These are phyloP conservation scores for Exophiala calicioides DNA, from an alignment of 2,329 filamentous ascomycete genomes.

Conservation along the genomic window DNA sequence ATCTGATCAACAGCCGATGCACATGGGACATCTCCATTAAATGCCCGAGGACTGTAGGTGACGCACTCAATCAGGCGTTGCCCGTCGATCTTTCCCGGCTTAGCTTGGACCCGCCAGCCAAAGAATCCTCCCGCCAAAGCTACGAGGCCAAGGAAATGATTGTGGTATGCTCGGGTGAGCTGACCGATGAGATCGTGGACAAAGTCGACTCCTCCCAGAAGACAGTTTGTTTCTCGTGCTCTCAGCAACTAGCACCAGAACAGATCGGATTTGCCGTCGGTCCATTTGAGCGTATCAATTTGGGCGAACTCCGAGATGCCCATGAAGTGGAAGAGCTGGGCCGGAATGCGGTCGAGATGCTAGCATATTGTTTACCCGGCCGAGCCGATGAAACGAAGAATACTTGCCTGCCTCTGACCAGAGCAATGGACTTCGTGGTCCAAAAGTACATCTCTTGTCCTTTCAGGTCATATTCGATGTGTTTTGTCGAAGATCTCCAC, in stretches of 20 bases:
- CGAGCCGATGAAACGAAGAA: conserved; percentile 80
- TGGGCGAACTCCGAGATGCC: conserved; percentile 84
- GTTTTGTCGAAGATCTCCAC: conserved; percentile 87
- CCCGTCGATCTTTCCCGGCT: conserved; percentile 13
- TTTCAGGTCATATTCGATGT: conserved; percentile 87
- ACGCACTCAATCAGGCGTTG: conserved; percentile 53
- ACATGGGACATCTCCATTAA: conserved; percentile 88
- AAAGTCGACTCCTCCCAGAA: conserved; percentile 77
- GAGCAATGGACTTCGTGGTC: conserved; percentile 86
- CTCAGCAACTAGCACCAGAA: conserved; percentile 74
- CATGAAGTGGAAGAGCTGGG: conserved; percentile 91
- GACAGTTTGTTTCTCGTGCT: conserved; percentile 79
- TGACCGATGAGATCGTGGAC: conserved; percentile 80
- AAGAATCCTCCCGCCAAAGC: conserved; percentile 18
- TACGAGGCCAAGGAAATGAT: conserved; percentile 65
- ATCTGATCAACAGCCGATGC: conserved; percentile 77
- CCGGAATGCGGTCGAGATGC: conserved; percentile 81
- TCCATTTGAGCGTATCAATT: conserved; percentile 89
- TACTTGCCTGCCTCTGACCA: conserved; percentile 80
- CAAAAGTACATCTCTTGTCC: conserved; percentile 88
- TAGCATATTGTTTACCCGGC: conserved; percentile 87
- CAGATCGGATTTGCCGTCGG: conserved; percentile 93
- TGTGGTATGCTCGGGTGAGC: conserved; percentile 85
- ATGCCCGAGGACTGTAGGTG: conserved; percentile 81
- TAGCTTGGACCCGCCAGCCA: conserved; percentile 7